Conservation (phyloP, 805 yeast genomes). For the Dipodascopsis uninucleata region DNA sequence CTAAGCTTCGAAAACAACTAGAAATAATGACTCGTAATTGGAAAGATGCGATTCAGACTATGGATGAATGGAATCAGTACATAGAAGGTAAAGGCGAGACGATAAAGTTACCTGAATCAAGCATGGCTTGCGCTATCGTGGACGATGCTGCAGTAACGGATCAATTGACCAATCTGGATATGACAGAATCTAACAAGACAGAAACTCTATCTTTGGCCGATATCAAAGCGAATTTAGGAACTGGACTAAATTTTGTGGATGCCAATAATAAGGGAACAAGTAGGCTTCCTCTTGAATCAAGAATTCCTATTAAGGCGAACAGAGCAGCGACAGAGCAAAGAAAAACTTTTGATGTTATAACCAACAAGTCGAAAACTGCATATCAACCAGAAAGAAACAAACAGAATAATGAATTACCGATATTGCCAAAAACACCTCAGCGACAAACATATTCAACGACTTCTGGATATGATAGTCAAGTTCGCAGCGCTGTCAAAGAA, state of each 20-base stretch:
- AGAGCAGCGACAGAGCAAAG: no score
- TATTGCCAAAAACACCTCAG: background rate
- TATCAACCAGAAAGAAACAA: background rate
- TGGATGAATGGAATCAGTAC: slow-evolving; percentile 33
- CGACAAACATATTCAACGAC: slow-evolving; percentile 1
- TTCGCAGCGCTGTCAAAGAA: background rate
- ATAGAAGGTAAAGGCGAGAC: slow-evolving; percentile 11
- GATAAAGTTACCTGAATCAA: background rate
- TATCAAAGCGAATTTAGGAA: background rate
- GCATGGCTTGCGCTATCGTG: slow-evolving; percentile 2
- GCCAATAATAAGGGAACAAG: no score
- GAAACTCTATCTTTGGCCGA: background rate
- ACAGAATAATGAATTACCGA: background rate
- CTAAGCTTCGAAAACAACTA: slow-evolving; percentile 26
- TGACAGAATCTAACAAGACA: background rate
- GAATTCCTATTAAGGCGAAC: no score
- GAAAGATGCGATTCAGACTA: slow-evolving; percentile 32
- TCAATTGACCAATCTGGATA: no score
- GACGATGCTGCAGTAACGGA: background rate
- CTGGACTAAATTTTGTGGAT: background rate
- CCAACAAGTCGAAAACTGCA: background rate
- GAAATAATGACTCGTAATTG: slow-evolving; percentile 30
- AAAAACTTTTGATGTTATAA: background rate
- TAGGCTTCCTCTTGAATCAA: no score
- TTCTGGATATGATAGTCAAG: background rate